Conservation (phyloP, 257 asterid genomes). For the Nicotiana paniculata region DNA sequence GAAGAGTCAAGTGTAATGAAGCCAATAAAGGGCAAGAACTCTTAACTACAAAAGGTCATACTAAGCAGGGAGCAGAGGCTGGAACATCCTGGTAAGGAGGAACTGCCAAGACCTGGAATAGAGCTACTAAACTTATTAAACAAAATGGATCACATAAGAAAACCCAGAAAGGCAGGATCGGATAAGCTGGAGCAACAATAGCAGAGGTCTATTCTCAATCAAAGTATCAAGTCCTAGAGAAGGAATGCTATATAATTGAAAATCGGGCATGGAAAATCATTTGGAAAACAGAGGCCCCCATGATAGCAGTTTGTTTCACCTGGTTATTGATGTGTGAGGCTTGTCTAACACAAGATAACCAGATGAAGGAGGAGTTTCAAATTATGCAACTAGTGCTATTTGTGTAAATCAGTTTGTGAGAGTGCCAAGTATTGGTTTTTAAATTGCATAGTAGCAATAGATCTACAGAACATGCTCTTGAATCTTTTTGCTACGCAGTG, state of each 20-base stretch:
- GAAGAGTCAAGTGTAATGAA: neutral
- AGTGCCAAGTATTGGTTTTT: neutral
- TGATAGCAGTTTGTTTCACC: neutral
- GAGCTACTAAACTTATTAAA: too few species aligned
- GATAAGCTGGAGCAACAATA: neutral
- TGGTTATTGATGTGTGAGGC: too few species aligned
- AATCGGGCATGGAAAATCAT: neutral
- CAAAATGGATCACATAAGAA: neutral
- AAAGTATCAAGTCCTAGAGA: neutral
- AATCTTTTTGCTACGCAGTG: neutral
- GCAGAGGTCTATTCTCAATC: neutral
- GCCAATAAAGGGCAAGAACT: neutral
- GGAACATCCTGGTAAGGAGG: neutral
- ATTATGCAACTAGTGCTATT: neutral
- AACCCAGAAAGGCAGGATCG: neutral
- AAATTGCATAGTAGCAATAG: neutral
- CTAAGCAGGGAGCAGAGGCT: neutral
- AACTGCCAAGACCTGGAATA: neutral
- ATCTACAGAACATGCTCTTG: neutral
- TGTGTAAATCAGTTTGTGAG: neutral
- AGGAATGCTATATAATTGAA: neutral
- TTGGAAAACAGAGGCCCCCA: neutral
- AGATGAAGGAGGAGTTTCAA: neutral
- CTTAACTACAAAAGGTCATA: neutral
- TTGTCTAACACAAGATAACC: neutral